phyloP scores from a whole-genome alignment of 371 early-diverging fungal genomes.

The Saksenaea oblongispora region DNA sequence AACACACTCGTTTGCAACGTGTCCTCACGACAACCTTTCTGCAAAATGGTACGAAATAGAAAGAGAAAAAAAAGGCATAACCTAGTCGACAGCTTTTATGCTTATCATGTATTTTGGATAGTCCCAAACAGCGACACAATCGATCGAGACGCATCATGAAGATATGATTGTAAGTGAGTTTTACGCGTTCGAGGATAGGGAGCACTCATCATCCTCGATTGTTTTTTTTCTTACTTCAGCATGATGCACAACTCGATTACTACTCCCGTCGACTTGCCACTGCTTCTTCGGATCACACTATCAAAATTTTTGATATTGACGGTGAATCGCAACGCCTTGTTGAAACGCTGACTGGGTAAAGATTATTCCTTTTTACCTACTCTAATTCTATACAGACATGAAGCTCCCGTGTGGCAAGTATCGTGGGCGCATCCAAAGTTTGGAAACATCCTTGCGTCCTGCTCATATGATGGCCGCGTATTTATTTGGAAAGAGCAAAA shows the following conservation, averaged over 20 bases:
- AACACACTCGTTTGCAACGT: too few relatives aligned
- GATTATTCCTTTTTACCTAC: neutral
- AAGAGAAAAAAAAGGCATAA: too few relatives aligned
- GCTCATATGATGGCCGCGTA: constrained; percentile 94
- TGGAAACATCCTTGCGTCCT: constrained; percentile 93
- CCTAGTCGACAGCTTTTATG: neutral
- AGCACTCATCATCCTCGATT: constrained; percentile 5
- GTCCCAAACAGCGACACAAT: constrained; percentile 41
- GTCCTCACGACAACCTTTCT: too few relatives aligned
- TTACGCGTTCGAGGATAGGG: neutral
- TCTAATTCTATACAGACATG: constrained; percentile 62
- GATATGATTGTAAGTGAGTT: constrained; percentile 84
- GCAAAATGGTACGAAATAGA: too few relatives aligned
- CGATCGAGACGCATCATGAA: constrained; percentile 92
- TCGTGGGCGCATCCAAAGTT: constrained; percentile 98
- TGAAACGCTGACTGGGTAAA: constrained; percentile 78
- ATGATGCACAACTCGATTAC: constrained; percentile 98
- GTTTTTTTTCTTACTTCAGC: constrained; percentile 60
- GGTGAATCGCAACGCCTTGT: constrained; percentile 78
- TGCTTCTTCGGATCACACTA: constrained; percentile 94
- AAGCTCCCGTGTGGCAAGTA: constrained; percentile 99
- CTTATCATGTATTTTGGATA: constrained; percentile 1
- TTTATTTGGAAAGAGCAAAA: constrained; percentile 94
- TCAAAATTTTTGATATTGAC: constrained; percentile 91
- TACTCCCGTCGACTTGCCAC: constrained; percentile 96